These are phyloP conservation scores for Neurospora sp. DNA, from an alignment of 495 filamentous ascomycete species.

Conservation along the genomic window DNA sequence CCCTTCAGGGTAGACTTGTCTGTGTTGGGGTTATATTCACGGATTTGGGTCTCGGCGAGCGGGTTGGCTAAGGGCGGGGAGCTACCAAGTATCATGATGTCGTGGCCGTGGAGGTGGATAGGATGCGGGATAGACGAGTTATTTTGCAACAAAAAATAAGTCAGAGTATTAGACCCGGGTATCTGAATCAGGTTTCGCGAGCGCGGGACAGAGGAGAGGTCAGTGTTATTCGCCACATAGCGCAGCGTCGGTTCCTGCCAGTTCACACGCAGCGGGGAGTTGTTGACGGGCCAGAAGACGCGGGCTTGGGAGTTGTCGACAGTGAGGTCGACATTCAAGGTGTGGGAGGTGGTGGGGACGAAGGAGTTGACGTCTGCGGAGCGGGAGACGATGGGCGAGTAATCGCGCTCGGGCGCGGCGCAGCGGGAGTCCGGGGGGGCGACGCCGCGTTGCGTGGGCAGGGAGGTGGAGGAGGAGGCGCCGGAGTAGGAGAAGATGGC, in stretches of 20 bases:
- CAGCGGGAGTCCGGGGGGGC: slow-evolving; percentile 13
- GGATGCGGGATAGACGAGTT: slow-evolving; percentile 38
- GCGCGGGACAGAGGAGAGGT: slow-evolving; percentile 13
- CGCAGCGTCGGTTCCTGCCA: slow-evolving; percentile 27
- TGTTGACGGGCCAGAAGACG: slow-evolving; percentile 29
- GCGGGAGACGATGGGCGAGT: slow-evolving; percentile 13
- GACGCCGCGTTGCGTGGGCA: slow-evolving; percentile 8
- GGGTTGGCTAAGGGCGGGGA: slow-evolving; percentile 21
- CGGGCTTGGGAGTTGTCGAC: slow-evolving; percentile 13
- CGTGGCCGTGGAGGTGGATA: slow-evolving; percentile 43
- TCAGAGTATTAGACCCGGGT: slow-evolving; percentile 18
- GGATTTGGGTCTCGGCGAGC: slow-evolving; percentile 1
- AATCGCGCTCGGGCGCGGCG: slow-evolving; percentile 4
- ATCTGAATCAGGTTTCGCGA: slow-evolving; percentile 12
- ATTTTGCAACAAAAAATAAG: slow-evolving; percentile 33
- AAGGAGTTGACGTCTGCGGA: slow-evolving; percentile 12
- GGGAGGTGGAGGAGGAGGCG: slow-evolving; percentile 7
- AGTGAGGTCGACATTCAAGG: slow-evolving; percentile 16
- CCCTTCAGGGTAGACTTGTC: slow-evolving; percentile 19
- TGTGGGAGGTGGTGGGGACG: slow-evolving; percentile 2
- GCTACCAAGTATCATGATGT: slow-evolving; percentile 42
- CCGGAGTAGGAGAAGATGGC: slow-evolving; percentile 20
- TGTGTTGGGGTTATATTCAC: slow-evolving; percentile 21
- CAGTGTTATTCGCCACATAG: slow-evolving; percentile 18
- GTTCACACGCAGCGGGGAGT: slow-evolving; percentile 21